Evolutionary conservation across 768 basidiomycete genomes (phyloP), one percentile per base, ranked within the genome.

Genomic region (Daedaleopsis sinensis): DNA sequence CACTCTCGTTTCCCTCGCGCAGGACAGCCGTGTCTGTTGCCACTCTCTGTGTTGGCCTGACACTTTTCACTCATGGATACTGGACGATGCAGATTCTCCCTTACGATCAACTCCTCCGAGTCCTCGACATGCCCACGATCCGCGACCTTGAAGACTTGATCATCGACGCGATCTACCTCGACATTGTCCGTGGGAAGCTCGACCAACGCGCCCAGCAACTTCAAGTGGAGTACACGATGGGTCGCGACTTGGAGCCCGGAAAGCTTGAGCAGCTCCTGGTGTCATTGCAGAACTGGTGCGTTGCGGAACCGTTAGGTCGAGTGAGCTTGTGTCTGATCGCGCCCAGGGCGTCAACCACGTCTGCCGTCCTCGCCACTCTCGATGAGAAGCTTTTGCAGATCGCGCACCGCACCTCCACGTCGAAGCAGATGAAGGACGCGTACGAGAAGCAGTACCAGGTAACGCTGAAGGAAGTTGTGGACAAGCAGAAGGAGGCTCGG

Each of bases 141-240:
- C 89, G 96, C 56, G 91, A 91, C 58, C 87, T 99, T 3, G 96
- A 99, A 73, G 96, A 98, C 75, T 86, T 98, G 65, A 92, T 98
- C 71, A 98, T 99, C 73, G 95, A 98, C 69, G 91, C 91, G 12
- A 95, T 98, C 74, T 98, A 98, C 76, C 86, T 92, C 43, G 91
- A 93, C 72, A 79, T 97, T 42, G 81, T 99, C 39, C 86, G 87
- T 52, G 96, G 94, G 11, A 94, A 93, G 70, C 88, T 99, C 52
- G 94, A 98, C 74, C 96, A 98, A 76, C 92, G 93, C 72, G 84
- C 92, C 67, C 85, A 88, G 65, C 89, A 94, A 65, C 81, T 98
- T 59, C 92, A 96, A 73, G 87, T 98, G 38, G 92, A 96, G 74
- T 94, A 93, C 70, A 93, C 91, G 0, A 88, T 95, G 81, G 96